A percentile compares a stretch with the other conserved stretches of the same genome.
Conservation (phyloP, 2,329 filamentous ascomycete species). For the Xylariaceae sp. region DNA sequence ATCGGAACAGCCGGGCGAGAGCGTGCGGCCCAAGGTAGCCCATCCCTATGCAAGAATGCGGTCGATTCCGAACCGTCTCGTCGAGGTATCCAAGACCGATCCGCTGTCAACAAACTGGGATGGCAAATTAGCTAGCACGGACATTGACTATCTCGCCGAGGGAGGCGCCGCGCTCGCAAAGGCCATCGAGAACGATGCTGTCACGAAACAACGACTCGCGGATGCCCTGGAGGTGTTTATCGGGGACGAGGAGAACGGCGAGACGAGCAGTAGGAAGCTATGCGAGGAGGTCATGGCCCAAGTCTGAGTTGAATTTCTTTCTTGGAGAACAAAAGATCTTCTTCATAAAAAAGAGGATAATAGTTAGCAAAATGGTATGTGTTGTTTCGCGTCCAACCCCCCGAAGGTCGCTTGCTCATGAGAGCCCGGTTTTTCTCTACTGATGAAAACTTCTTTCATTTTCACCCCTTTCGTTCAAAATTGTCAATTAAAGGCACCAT, state of each 20-base stretch:
- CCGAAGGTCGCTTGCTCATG: no score
- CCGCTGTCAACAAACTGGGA: slow-evolving; percentile 40
- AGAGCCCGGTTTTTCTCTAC: no score
- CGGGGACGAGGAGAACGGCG: slow-evolving; percentile 25
- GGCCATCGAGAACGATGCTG: slow-evolving; percentile 38
- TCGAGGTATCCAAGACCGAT: slow-evolving; percentile 36
- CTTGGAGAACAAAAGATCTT: not conserved
- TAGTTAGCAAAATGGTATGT: not conserved
- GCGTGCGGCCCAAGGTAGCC: slow-evolving; percentile 35
- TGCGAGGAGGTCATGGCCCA: slow-evolving; percentile 31
- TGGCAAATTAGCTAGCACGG: slow-evolving; percentile 32
- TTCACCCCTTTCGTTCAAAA: not conserved
- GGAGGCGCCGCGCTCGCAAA: slow-evolving; percentile 39
- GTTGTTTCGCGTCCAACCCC: not conserved
- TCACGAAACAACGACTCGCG: slow-evolving; percentile 35
- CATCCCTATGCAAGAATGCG: slow-evolving; percentile 36
- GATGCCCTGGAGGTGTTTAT: slow-evolving; percentile 40
- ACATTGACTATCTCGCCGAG: slow-evolving; percentile 44
- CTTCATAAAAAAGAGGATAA: no score
- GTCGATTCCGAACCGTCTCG: slow-evolving; percentile 33
- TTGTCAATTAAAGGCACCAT: not conserved
- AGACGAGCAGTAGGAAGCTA: slow-evolving; percentile 36
- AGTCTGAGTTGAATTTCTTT: not conserved
- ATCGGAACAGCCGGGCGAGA: slow-evolving; percentile 35
- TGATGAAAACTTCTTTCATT: not conserved